Percentiles rank a stretch among this genome's conserved stretches.
Conservation (phyloP, 768 basidiomycete genomes). For the Piloderma croceum region DNA sequence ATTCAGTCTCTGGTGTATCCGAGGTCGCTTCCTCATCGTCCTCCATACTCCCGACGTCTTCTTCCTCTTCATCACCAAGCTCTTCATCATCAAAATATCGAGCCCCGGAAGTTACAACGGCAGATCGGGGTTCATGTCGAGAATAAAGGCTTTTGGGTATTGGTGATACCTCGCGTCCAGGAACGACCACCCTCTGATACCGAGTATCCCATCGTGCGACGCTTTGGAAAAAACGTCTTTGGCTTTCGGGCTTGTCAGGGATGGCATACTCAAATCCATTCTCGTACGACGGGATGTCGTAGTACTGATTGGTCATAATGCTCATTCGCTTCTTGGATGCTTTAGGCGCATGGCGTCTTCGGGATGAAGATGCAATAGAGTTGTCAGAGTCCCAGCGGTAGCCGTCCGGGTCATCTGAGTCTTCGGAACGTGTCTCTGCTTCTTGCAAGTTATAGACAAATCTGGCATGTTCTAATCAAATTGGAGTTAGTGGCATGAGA, state of each 20-base stretch:
- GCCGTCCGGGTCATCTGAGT: constrained; percentile 40
- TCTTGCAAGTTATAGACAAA: constrained; percentile 60
- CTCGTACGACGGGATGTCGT: constrained; percentile 38
- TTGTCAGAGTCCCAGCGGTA: constrained; percentile 55
- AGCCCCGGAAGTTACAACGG: no score
- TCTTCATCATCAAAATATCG: no score
- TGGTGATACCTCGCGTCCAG: no score
- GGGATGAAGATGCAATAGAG: constrained; percentile 31
- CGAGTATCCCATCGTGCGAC: constrained; percentile 33
- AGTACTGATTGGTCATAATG: constrained; percentile 54
- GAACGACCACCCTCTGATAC: constrained; percentile 19
- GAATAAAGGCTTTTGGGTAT: no score
- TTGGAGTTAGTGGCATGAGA: background rate
- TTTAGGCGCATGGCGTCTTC: constrained; percentile 17
- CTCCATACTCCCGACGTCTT: no score
- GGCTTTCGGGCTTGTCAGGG: no score
- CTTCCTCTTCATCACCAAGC: no score
- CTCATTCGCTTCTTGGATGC: constrained; percentile 58
- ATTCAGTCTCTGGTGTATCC: no score
- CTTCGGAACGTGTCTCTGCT: constrained; percentile 41
- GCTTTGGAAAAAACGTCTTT: constrained; percentile 60
- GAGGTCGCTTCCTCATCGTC: no score
- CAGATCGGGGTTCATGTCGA: no score
- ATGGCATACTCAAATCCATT: no score
- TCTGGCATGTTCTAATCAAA: constrained; percentile 61